These are phyloP conservation scores for Pisolithus thermaeus DNA, from an alignment of 1,284 basidiomycete genomes.

Conservation along the genomic window DNA sequence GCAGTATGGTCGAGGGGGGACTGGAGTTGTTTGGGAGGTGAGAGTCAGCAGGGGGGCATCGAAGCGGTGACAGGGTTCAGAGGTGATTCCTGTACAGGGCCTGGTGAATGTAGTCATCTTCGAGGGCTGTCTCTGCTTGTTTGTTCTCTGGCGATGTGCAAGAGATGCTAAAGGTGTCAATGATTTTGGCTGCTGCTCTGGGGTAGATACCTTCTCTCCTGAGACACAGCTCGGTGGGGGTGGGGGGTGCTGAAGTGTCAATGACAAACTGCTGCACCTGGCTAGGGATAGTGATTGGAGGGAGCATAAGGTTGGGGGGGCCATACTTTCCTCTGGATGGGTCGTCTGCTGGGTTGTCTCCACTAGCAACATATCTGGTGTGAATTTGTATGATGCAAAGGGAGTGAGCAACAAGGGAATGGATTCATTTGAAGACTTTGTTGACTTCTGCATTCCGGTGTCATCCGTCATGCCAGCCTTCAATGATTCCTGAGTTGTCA, in stretches of 20 bases:
- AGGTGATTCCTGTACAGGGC: not conserved
- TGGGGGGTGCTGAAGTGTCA: slow-evolving; percentile 2
- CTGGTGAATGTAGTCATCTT: not conserved
- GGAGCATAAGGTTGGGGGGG: slow-evolving; percentile 7
- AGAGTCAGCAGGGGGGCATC: not conserved
- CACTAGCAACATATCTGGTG: slow-evolving; percentile 27
- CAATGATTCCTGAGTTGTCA: not conserved
- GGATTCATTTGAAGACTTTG: slow-evolving; percentile 7
- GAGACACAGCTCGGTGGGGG: not conserved
- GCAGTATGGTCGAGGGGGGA: slow-evolving; percentile 6
- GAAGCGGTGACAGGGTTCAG: not conserved
- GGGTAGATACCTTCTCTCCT: not conserved
- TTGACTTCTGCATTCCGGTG: not conserved
- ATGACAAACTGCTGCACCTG: slow-evolving; percentile 6
- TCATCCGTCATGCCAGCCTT: no score
- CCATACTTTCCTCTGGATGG: slow-evolving; percentile 15
- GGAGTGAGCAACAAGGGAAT: slow-evolving; percentile 4
- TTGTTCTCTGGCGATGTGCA: not conserved
- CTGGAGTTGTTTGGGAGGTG: not conserved
- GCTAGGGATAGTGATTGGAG: not conserved
- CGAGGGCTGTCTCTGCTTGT: not conserved
- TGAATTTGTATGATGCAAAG: slow-evolving; percentile 14
- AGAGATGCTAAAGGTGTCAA: no score
- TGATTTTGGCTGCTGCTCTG: not conserved
- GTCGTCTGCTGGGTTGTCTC: slow-evolving; percentile 16